Evolutionary conservation across 441 rosid species (phyloP), one percentile per base, ranked within the genome.

Genomic region (Populus hybrid): DNA sequence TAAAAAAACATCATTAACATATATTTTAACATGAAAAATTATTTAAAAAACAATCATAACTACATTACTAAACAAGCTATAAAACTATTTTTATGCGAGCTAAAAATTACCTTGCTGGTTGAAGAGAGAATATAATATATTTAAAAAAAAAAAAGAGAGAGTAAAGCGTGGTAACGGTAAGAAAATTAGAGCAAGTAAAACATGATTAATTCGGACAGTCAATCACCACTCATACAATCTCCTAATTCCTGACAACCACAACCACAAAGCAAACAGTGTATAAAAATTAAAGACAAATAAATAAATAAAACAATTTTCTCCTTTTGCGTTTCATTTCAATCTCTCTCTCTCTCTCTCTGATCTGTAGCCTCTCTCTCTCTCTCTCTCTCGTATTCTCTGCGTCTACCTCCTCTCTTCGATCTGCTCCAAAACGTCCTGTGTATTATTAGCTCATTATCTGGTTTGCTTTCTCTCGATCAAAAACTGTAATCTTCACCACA

Each of bases 331-430:
- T 29, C 31, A 29, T 29, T 29, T 29, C 31, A 29, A 29, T 29
- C 31, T 29, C 31, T 29, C 31, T 29, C 31, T 29, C 31, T 29
- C 31, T 29, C 31, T 29, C 31, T 28, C n/a, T n/a, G 9, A 11
- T 45, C 64, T 65, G 20, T 20, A 9, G n/a, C 68, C 24, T 68
- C 77, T 31, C 28, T 9, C 10, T n/a, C 7, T 21, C 63, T 50
- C 76, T n/a, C n/a, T n/a, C n/a, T n/a, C n/a, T n/a, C n/a, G 29
- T 16, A 33, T 65, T 75, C 83, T 77, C 82, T 74, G 83, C 78
- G 79, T 78, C 82, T 35, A 59, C 76, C 75, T 9, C 64, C 77
- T 50, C 31, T 53, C 73, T 67, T 71, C 64, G 80, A 9, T 21
- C 79, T 24, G 6, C 74, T 42, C 67, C 61, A 29, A 74, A 53